phyloP scores from a whole-genome alignment of 257 asterid species.

The Cordia subcordata region DNA sequence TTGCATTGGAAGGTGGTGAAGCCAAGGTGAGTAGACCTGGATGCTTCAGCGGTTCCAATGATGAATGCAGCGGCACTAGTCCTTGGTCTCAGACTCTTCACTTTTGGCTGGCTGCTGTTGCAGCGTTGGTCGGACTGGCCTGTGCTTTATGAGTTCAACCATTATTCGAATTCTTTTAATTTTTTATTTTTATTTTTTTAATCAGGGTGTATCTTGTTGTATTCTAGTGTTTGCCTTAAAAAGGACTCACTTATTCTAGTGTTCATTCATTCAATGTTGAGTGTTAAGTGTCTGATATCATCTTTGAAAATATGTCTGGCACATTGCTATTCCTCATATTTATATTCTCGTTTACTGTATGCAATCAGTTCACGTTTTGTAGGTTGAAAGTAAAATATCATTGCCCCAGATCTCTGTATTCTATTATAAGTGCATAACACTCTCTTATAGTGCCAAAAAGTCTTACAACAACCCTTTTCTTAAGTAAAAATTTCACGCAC shows the following conservation, averaged over 20 bases:
- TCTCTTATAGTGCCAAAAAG: too few species aligned
- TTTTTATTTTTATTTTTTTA: constrained; percentile 2
- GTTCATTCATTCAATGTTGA: constrained; percentile 12
- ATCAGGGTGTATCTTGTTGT: too few species aligned
- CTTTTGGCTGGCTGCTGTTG: constrained; percentile 30
- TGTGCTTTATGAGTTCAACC: constrained; percentile 24
- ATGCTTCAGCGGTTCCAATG: constrained; percentile 84
- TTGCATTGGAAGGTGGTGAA: constrained; percentile 46
- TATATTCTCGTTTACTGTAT: too few species aligned
- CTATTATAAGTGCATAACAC: too few species aligned
- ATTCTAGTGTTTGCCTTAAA: too few species aligned
- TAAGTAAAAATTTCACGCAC: too few species aligned
- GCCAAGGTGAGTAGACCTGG: constrained; percentile 71
- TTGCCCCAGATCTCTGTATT: too few species aligned
- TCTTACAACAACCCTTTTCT: too few species aligned
- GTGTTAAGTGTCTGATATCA: constrained; percentile 6
- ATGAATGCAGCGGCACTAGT: constrained; percentile 41
- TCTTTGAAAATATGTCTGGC: constrained; percentile 2
- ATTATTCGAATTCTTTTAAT: not conserved
- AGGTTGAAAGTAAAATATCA: too few species aligned
- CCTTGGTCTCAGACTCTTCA: constrained; percentile 15
- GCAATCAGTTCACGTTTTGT: too few species aligned
- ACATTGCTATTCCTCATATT: too few species aligned
- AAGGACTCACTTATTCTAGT: not conserved
- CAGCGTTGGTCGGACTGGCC: constrained; percentile 33